Evolutionary conservation across 2,329 filamentous ascomycete species (phyloP).

Genomic region (Didymella glomerata): DNA sequence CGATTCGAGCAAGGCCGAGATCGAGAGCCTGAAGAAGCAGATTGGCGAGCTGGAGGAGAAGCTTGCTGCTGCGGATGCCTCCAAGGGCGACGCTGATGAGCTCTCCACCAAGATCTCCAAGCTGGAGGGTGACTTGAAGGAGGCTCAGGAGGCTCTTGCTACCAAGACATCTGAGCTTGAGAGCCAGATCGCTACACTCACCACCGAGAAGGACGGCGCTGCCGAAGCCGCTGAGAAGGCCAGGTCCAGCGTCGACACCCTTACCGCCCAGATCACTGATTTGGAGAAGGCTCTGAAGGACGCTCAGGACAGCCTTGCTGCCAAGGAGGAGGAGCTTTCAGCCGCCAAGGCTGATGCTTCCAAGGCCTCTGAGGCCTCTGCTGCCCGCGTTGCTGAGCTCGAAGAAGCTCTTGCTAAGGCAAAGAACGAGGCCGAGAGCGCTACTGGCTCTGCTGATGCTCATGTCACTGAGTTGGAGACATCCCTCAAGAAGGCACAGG

Average conservation of each 20-base stretch:
- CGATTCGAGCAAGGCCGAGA: slow-evolving; percentile 35
- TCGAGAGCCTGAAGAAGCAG: slow-evolving; percentile 35
- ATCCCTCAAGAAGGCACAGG: slow-evolving; percentile 27
- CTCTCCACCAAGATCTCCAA: slow-evolving; percentile 38
- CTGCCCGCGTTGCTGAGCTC: slow-evolving; percentile 27
- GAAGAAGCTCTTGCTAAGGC: slow-evolving; percentile 21
- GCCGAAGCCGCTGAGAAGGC: slow-evolving; percentile 37
- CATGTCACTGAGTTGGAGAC: slow-evolving; percentile 27
- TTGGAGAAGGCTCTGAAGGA: slow-evolving; percentile 29
- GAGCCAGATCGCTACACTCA: slow-evolving; percentile 28
- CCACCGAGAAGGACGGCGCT: slow-evolving; percentile 35
- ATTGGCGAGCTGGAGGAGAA: slow-evolving; percentile 37
- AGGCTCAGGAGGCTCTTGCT: slow-evolving; percentile 35
- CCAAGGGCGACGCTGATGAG: slow-evolving; percentile 40
- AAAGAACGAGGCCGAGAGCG: slow-evolving; percentile 22
- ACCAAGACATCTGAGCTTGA: slow-evolving; percentile 38
- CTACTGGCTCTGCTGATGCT: slow-evolving; percentile 22
- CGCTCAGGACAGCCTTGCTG: slow-evolving; percentile 21
- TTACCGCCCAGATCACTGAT: slow-evolving; percentile 33
- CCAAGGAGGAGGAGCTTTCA: slow-evolving; percentile 27
- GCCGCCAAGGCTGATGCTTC: slow-evolving; percentile 25
- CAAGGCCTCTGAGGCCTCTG: slow-evolving; percentile 26
- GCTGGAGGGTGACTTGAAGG: slow-evolving; percentile 40
- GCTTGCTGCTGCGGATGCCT: slow-evolving; percentile 34
- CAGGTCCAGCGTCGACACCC: slow-evolving; percentile 33